These are phyloP conservation scores for Exsudoporus frostii DNA, from an alignment of 768 basidiomycete genomes.

Conservation along the genomic window DNA sequence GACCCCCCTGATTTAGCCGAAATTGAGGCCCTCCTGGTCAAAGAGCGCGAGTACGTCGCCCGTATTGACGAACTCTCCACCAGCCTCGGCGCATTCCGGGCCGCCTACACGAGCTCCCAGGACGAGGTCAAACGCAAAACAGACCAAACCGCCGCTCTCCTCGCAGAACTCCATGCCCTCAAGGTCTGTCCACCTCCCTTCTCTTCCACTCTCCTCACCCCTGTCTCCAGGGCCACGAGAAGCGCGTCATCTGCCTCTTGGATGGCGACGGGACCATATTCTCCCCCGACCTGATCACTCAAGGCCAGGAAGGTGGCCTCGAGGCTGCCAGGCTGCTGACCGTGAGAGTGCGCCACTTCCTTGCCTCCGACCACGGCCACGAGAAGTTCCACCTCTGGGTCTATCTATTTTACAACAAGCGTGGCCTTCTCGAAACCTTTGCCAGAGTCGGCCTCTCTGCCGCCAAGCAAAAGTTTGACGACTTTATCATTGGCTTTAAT, in stretches of 20 bases:
- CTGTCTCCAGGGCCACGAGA: slow-evolving; percentile 24
- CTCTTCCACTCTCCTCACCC: not conserved
- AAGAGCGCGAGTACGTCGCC: slow-evolving; percentile 20
- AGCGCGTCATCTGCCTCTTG: slow-evolving; percentile 45
- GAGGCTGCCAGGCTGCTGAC: slow-evolving; percentile 49
- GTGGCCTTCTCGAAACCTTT: slow-evolving; percentile 54
- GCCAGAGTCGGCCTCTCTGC: slow-evolving; percentile 32
- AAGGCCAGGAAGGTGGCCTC: slow-evolving; percentile 58
- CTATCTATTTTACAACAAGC: slow-evolving; percentile 62
- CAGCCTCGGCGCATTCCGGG: slow-evolving; percentile 23
- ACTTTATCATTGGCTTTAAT: slow-evolving; percentile 68
- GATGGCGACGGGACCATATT: slow-evolving; percentile 70
- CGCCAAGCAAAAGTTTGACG: slow-evolving; percentile 48
- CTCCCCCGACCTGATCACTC: slow-evolving; percentile 45
- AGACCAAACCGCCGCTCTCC: slow-evolving; percentile 10
- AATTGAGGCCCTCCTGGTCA: slow-evolving; percentile 25
- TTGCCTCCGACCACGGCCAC: slow-evolving; percentile 19
- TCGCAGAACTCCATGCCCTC: slow-evolving; percentile 26
- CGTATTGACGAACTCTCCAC: slow-evolving; percentile 26
- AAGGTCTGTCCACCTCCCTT: slow-evolving; percentile 17
- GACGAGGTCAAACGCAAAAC: slow-evolving; percentile 17
- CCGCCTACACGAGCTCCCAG: slow-evolving; percentile 25
- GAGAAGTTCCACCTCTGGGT: slow-evolving; percentile 52
- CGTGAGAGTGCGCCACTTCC: slow-evolving; percentile 26
- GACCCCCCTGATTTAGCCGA: slow-evolving; percentile 23